These are phyloP conservation scores for Tranzscheliella williamsii DNA, from an alignment of 1,284 basidiomycete genomes.

Conservation along the genomic window DNA sequence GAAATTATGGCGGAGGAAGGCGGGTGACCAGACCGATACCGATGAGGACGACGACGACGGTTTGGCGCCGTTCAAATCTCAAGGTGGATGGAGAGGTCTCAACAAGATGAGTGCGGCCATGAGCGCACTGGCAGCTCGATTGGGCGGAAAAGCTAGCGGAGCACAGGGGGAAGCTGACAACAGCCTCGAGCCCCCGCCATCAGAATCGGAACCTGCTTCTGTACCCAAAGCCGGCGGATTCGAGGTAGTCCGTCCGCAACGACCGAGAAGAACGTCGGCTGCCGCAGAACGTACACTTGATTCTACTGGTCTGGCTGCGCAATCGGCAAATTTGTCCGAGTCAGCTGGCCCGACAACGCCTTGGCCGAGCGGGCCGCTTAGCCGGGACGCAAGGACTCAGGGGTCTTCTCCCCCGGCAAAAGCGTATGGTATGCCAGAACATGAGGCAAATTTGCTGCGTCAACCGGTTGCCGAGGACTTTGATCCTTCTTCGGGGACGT, in stretches of 20 bases:
- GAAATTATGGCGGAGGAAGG: slow-evolving; percentile 28
- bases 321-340: no score
- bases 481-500: slow-evolving; percentile 21
- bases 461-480: slow-evolving; percentile 1
- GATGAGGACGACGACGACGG: slow-evolving; percentile 9
- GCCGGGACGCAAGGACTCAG: not conserved
- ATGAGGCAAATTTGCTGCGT: slow-evolving; percentile 1
- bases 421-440: slow-evolving; percentile 9
- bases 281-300: slow-evolving; percentile 18
- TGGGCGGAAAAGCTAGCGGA: slow-evolving; percentile 10
- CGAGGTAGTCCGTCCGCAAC: slow-evolving; percentile 40
- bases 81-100: slow-evolving; percentile 43
- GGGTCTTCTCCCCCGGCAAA: slow-evolving; percentile 9
- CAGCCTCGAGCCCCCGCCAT: slow-evolving; percentile 35
- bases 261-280: slow-evolving; percentile 13
- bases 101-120: slow-evolving; percentile 48
- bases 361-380: no score
- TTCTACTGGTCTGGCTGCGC: slow-evolving; percentile 31
- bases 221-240: slow-evolving; percentile 28
- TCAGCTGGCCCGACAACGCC: no score
- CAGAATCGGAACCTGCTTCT: slow-evolving; percentile 19
- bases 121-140: slow-evolving; percentile 12
- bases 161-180: slow-evolving; percentile 11
- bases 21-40: slow-evolving; percentile 13
- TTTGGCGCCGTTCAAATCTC: slow-evolving; percentile 9